Evolutionary conservation across 2,329 filamentous ascomycete species (phyloP), one percentile per base, ranked within the genome.

Genomic region (Pyrenophora teres): DNA sequence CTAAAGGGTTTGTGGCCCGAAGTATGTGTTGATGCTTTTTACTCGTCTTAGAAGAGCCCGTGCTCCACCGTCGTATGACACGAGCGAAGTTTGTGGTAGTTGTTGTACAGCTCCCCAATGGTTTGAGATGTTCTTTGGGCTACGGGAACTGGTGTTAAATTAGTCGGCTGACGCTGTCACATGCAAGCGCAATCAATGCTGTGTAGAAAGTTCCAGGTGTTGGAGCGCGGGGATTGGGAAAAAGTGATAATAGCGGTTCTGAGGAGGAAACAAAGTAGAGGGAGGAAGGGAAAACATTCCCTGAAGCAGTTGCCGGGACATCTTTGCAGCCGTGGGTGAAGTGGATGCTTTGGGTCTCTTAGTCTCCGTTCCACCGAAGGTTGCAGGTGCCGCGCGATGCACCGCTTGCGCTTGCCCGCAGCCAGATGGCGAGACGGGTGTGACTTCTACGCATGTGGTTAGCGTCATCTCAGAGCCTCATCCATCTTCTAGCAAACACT

Each of bases 141-240:
- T 56, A 31, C 12, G 40, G 40, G 50, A 41, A 16, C 38, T 45
- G 44, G 37, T 59, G 44, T 40, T 44, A 46, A 37, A 39, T 15
- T 47, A 47, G 44, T 43, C 45, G 46, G 45, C 55, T 65, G 59
- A 63, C 60, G 52, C 54, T 59, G 52, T 70, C 65, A 69, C 64
- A 70, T 69, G 68, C 63, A 52, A 62, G 55, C 44, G 49, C 42
- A 46, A 50, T 35, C 53, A 36, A 50, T 63, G 55, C 62, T 54
- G 57, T 46, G 60, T 42, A 52, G 50, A 46, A 39, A 23, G 13
- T 39, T 37, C 46, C 30, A 47, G 33, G 41, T 45, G 35, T 53
- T 56, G 40, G 42, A 47, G 41, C 48, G 50, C 48, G 50, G 52
- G 61, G 50, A 46, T 46, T 46, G 15, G 43, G 27, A n/a, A 31